A percentile compares a stretch with the other conserved stretches of the same genome.
These are phyloP conservation scores for Incumbomyces lentus DNA, from an alignment of 2,329 filamentous ascomycete genomes.

Conservation along the genomic window DNA sequence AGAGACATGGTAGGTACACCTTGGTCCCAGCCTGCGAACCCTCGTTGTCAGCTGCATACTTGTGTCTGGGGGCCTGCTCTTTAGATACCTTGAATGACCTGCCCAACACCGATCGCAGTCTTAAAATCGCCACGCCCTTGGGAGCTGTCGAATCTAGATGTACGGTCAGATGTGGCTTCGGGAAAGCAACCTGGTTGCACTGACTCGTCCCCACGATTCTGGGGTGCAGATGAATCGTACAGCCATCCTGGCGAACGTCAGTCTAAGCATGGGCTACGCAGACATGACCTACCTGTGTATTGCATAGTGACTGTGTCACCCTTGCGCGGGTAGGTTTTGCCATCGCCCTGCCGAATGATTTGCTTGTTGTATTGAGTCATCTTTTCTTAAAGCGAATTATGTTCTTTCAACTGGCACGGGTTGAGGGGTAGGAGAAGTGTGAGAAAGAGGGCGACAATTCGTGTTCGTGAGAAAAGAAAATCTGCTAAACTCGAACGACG, in stretches of 20 bases:
- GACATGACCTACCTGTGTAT: conserved; percentile 30
- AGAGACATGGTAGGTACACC: conserved; percentile 28
- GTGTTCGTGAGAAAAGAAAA: too few relatives aligned
- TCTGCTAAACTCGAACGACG: neutral
- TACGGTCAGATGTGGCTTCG: neutral
- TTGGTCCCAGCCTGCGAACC: conserved; percentile 7
- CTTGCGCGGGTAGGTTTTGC: conserved; percentile 38
- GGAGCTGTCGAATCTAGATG: conserved; percentile 78
- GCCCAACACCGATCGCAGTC: conserved; percentile 67
- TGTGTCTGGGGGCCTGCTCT: neutral
- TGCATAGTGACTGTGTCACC: conserved; percentile 75
- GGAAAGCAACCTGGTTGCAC: neutral
- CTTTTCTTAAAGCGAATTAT: neutral
- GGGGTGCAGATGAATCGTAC: neutral
- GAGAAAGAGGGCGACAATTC: neutral
- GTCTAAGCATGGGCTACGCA: too few relatives aligned
- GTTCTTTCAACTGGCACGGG: too few relatives aligned
- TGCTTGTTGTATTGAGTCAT: conserved; percentile 6
- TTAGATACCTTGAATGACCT: conserved; percentile 63
- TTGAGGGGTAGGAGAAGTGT: neutral
- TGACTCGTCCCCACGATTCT: conserved; percentile 1
- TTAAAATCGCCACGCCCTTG: conserved; percentile 65
- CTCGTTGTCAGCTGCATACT: neutral
- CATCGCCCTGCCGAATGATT: conserved; percentile 4
- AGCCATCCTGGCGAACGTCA: conserved; percentile 2